Evolutionary conservation across 1,139 yeast species (phyloP), one percentile per base, ranked within the genome.

Genomic region (Chernovozyma aurita): DNA sequence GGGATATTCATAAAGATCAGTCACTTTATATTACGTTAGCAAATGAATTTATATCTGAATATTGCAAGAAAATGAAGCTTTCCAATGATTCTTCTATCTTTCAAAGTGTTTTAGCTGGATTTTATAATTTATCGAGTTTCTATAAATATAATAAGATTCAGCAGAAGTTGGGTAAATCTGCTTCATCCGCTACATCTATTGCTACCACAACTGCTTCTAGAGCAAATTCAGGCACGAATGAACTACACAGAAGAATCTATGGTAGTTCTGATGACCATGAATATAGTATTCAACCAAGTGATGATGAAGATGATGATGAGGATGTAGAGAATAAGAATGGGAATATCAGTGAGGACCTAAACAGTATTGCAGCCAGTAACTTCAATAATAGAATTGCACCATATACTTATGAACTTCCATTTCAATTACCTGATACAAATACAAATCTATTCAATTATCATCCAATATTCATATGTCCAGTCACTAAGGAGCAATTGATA

Each of bases 381-480:
- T 6, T 7, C 8, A 12, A 16, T 13, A 11, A 26, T 16, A 6
- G 7, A 8, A 18, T 22, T 8, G 64, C 64, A 2, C 49, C 65
- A 1, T 61, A 49, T 41, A 51, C 52, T 18, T 55, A 43, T 38
- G 76, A 70, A 38, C 48, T 70, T 21, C 75, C 75, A 4, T 70
- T 70, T 46, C 73, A 65, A 45, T 49, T 70, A 24, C 69, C 72
- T 1, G 73, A 69, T 39, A 49, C 65, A 3, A 63, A 58, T 42
- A 47, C 70, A 35, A 66, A 68, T 41, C 51, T 69, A 28, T 70
- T 70, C 50, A 57, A 70, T 40, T 85, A 79, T 59, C 97, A 88
- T 57, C 86, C 95, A 0, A 80, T 88, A 3, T 88, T 87, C 57
- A 88, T 87, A 4, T 88, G 97, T 55, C 97, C 97, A 0, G 90